Base-by-base conservation (phyloP, 805 yeast genomes). In the Cyberlindnera meyerae region DNA sequence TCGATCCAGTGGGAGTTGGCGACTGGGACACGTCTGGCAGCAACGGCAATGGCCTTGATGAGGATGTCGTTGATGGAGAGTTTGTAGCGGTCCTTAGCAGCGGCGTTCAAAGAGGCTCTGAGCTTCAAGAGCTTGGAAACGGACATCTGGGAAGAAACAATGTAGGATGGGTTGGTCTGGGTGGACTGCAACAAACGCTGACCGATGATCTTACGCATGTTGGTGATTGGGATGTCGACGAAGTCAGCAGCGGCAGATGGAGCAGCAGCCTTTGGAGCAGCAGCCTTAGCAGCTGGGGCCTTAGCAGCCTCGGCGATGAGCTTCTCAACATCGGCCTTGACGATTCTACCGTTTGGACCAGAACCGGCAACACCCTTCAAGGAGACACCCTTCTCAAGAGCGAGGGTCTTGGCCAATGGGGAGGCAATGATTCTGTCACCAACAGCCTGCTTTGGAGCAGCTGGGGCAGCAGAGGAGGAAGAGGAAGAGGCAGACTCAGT, bases 1-100 rank as follows among this genome's bases (percentile, higher is more conserved):
- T 81, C 95, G 55, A 93, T 74, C 93, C 96, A 93, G 61, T 89
- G 84, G 17, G 96, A 77, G 73, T 93, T 93, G 49, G 80, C 96
- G 50, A 82, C 88, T 44, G 98, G 98, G 37, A 89, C 95, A 66
- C 90, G 79, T 64, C 72, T 71, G 41, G 84, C 76, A 37, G 99
- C 97, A 54, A 78, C 76, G 38, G 97, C 89, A 55, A 93, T 75
- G 43, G 97, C 97, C 74, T 93, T 93, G 65, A 93, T 77, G 58
- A 93, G 73, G 57, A 93, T 75, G 63, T 93, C 99, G 64, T 93
- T 93, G 55, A 93, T 88, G 12, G 97, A 88, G 56, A 93, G 70
- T 69, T 79, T 88, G 77, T 82, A 89, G 60, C 82, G 74, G 61
- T 88, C 96, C 42, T 86, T 82, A 38, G 93, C 82, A 34, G 82